Base-by-base conservation (phyloP, 169 alveolate species). In the Cyclospora cayetanensis region DNA sequence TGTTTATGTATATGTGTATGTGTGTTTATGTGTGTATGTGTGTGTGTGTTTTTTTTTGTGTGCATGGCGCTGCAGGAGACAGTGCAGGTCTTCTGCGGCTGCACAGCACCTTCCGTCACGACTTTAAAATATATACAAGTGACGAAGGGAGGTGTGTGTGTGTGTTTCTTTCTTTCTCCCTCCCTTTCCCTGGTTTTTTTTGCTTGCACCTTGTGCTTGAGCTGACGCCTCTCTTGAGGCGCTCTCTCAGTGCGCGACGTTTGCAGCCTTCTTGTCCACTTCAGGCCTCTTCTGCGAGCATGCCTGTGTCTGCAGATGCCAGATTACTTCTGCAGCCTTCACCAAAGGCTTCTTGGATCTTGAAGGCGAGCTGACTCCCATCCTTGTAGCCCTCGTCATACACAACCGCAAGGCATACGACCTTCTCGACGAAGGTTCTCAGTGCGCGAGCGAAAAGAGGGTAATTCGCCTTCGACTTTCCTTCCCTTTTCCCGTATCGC, bases 281-380 rank as follows among this genome's bases (percentile, higher is more conserved):
- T 11, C 39, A 27, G 74, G 31, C 31, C 42, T 63, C 83, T 66
- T 3, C 4, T 70, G 31, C 39, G 52, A 2, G 35, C 74, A 12
- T 60, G 9, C 11, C 74, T 37, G 4, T 72, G 55, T 0, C 65
- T 55, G 3, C 91, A 91, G 94, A 34, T 99, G 99, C 92, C 98
- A 98, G 82, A 97, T 98, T 63, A 98, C 99, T 2, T 98, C 99
- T 4, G 99, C 99, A 2, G 99, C 99, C 22, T 99, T 99, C 95
- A 96, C 99, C 41, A 98, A 98, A 95, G 99, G 99, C 12, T 96
- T 98, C 46, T 94, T 99, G 39, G 99, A 97, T 91, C 95, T 98
- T 25, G 99, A 98, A 91, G 99, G 99, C 1, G 99, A 98, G 25
- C 94, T 98, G 65, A 98, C 99, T 1, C 99, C 99, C 25, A 98